These are phyloP conservation scores for Calonectria pseudoreteaudii DNA, from an alignment of 2,329 filamentous ascomycete species.

Conservation along the genomic window DNA sequence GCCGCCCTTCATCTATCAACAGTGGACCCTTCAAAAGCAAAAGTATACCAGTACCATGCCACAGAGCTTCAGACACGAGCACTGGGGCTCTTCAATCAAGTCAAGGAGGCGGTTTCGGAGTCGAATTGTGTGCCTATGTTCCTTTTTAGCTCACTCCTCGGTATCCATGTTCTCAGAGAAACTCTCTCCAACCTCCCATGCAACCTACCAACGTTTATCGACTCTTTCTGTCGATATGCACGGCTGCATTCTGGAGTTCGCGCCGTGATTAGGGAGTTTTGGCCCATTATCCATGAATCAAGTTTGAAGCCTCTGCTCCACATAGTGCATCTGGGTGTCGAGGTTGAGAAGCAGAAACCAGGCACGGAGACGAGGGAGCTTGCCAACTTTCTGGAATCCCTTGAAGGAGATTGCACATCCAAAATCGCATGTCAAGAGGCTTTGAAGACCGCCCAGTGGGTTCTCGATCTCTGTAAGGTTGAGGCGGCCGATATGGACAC, in stretches of 20 bases:
- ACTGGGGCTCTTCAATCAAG: slow-evolving; percentile 45
- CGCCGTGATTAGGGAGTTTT: slow-evolving; percentile 44
- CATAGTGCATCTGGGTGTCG: not conserved
- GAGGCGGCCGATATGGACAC: not conserved
- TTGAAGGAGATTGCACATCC: not conserved
- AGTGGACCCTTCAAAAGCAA: slow-evolving; percentile 10
- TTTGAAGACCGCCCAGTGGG: slow-evolving; percentile 22
- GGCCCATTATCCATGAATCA: slow-evolving; percentile 25
- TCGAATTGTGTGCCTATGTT: slow-evolving; percentile 46
- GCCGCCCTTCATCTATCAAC: not conserved
- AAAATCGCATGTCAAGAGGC: slow-evolving; percentile 25
- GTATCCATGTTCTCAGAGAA: slow-evolving; percentile 58
- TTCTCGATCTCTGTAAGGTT: not conserved
- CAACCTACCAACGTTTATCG: slow-evolving; percentile 46
- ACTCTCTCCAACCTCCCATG: slow-evolving; percentile 45
- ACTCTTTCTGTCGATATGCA: slow-evolving; percentile 46
- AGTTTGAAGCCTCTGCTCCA: not conserved
- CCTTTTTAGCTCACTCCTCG: slow-evolving; percentile 50
- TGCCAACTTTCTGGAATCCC: not conserved
- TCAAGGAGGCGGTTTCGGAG: slow-evolving; percentile 28
- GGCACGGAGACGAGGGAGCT: not conserved
- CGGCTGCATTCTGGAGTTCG: slow-evolving; percentile 51
- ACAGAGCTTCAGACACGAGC: slow-evolving; percentile 51
- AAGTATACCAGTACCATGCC: slow-evolving; percentile 46
- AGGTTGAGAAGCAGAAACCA: not conserved